Evolutionary conservation across 192 early-diverging fungal genomes (phyloP), one percentile per base, ranked within the genome.

Genomic region (Coemansia biformis): DNA sequence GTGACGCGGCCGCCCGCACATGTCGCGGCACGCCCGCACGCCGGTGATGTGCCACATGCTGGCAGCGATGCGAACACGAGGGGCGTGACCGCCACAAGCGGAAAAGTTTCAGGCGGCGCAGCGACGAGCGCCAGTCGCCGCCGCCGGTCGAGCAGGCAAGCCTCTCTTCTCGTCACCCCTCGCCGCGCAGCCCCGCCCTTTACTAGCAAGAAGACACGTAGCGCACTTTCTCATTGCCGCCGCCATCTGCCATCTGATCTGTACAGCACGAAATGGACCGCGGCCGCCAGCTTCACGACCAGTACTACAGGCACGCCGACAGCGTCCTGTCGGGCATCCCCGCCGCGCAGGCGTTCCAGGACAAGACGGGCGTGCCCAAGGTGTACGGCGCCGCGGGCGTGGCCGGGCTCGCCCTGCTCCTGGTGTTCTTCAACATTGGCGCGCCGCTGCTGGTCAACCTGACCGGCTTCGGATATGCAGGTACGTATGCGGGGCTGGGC

Each of bases 401-500:
- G 21, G 83, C 67, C 21, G 60, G 60, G 12, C 54, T 93, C 29
- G 35, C 83, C 13, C 8, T 84, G 44, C 39, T 89, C 14, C 81
- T 95, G 57, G 86, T 94, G 54, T 89, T 96, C 64, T 87, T 98
- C 68, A 94, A 98, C 71, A 63, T 96, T 44, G 83, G 78, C 13
- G 83, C 83, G 34, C 66, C 78, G 30, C 77, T 96, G 32, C 66
- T 96, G 31, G 87, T 87, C 44, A 88, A 90, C 71, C 58, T 89
- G 51, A 62, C 91, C 15, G 93, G 91, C 7, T 96, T 90, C 75
- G 71, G 91, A 22, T 98, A 94, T 72, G 92, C 93, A 43, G 48
- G 48, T 50, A 50, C 3, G 37, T 75, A 81, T 84, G 75, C 38
- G 58, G n/a, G n/a, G n/a, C n/a, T n/a, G n/a, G n/a, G n/a, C n/a